Conservation (phyloP, 176 grass and related monocot species). For the barley (Hordeum vulgare) region DNA sequence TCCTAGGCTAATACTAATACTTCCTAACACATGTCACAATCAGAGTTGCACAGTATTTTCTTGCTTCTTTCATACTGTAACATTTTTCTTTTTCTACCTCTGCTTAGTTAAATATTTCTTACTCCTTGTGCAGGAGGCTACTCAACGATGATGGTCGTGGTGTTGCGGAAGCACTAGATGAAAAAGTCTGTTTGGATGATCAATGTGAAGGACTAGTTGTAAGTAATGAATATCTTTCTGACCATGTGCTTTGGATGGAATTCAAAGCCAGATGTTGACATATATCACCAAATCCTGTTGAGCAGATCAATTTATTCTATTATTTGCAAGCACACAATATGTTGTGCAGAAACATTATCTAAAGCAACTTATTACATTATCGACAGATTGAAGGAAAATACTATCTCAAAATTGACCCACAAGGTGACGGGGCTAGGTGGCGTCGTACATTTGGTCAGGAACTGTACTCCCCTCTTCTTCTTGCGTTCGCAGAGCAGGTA, state of each 20-base stretch:
- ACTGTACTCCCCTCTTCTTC: slow-evolving; percentile 91
- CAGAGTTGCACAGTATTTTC: slow-evolving; percentile 6
- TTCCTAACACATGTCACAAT: not conserved
- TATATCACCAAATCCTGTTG: not conserved
- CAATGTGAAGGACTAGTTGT: slow-evolving; percentile 79
- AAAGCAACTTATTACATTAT: slow-evolving; percentile 14
- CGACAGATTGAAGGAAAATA: slow-evolving; percentile 79
- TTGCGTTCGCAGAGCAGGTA: slow-evolving; percentile 93
- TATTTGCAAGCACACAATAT: not conserved
- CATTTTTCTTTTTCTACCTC: not conserved
- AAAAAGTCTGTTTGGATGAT: slow-evolving; percentile 62
- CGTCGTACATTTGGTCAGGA: slow-evolving; percentile 87
- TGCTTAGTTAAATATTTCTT: not conserved
- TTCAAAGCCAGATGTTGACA: not conserved
- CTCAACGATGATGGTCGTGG: slow-evolving; percentile 80
- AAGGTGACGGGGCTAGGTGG: slow-evolving; percentile 83
- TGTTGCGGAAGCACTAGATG: slow-evolving; percentile 78
- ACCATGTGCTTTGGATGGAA: not conserved
- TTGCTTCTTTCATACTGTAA: slow-evolving; percentile 8
- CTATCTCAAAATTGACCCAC: slow-evolving; percentile 80
- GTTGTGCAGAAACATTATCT: not conserved
- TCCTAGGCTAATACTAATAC: too few species aligned
- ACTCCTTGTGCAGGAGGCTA: slow-evolving; percentile 59
- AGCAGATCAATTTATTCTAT: not conserved
- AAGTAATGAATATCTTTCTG: slow-evolving; percentile 34